Conservation (phyloP, 257 asterid genomes). For the Przewalskia tangutica region DNA sequence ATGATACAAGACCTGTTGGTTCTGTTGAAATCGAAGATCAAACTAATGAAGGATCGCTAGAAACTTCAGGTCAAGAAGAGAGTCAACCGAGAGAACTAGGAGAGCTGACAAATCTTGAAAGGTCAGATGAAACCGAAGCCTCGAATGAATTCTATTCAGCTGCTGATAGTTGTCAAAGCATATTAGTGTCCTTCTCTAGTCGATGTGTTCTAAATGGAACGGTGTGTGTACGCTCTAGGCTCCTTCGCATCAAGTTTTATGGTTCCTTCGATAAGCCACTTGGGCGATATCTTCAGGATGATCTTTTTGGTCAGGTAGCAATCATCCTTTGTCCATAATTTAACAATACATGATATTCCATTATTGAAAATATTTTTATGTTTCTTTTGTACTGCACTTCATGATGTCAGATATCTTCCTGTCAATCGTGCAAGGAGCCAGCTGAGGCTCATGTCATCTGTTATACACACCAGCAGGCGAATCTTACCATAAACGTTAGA, state of each 20-base stretch:
- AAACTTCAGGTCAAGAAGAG: slow-evolving; percentile 20
- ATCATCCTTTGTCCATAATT: background rate
- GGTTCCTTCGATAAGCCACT: slow-evolving; percentile 88
- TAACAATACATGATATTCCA: background rate
- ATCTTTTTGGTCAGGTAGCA: slow-evolving; percentile 77
- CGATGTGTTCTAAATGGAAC: slow-evolving; percentile 55
- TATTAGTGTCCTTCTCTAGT: slow-evolving; percentile 85
- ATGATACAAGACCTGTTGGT: slow-evolving; percentile 11
- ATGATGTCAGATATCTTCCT: slow-evolving; percentile 47
- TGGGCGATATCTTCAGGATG: slow-evolving; percentile 78
- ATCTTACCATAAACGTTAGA: slow-evolving; percentile 70
- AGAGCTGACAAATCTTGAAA: slow-evolving; percentile 24
- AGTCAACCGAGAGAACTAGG: slow-evolving; percentile 28
- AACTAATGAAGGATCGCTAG: slow-evolving; percentile 7
- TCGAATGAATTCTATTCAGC: slow-evolving; percentile 40
- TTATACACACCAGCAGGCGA: slow-evolving; percentile 81
- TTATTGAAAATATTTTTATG: background rate
- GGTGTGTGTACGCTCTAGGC: slow-evolving; percentile 76
- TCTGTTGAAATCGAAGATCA: slow-evolving; percentile 5
- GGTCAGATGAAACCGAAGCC: slow-evolving; percentile 27
- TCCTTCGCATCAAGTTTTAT: slow-evolving; percentile 68
- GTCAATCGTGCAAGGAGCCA: slow-evolving; percentile 79
- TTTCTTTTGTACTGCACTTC: slow-evolving; percentile 6
- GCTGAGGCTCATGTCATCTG: slow-evolving; percentile 80
- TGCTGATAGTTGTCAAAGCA: slow-evolving; percentile 55